These are phyloP conservation scores for Mycena sp. DNA, from an alignment of 1,284 basidiomycete genomes.

Conservation along the genomic window DNA sequence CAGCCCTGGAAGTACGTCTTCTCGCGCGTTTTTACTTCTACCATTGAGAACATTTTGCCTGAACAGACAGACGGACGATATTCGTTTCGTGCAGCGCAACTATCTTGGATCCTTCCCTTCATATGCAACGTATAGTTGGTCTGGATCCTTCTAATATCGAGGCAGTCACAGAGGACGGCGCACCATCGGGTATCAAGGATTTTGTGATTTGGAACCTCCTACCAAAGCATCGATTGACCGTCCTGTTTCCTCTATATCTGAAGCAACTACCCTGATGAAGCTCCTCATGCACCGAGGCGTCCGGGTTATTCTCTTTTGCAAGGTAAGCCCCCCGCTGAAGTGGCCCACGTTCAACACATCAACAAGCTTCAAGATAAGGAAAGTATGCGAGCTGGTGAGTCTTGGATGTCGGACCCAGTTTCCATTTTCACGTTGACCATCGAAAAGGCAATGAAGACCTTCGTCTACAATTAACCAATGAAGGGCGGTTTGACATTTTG, in stretches of 20 bases:
- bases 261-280: conserved; percentile 81
- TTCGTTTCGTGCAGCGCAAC: conserved; percentile 94
- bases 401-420: neutral
- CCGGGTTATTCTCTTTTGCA: conserved; percentile 89
- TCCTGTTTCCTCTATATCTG: conserved; percentile 63
- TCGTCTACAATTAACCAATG: conserved; percentile 75
- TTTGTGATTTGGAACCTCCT: conserved; percentile 84
- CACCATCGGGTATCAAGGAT: conserved; percentile 84
- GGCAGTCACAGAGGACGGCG: conserved; percentile 83
- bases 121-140: conserved; percentile 83
- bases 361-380: conserved; percentile 65
- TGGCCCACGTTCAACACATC: neutral
- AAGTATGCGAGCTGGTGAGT: conserved; percentile 82
- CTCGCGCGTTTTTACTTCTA: conserved; percentile 34
- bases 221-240: conserved; percentile 62
- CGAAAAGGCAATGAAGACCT: conserved; percentile 82
- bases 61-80: conserved; percentile 62
- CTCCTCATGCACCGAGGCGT: conserved; percentile 86
- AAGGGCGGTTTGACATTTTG: conserved; percentile 82
- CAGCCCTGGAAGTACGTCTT: conserved; percentile 82
- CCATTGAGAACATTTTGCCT: neutral
- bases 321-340: conserved; percentile 55
- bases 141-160: conserved; percentile 70
- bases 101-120: conserved; percentile 79
- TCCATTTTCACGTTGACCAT: neutral